phyloP scores from a whole-genome alignment of 345 rosid genomes.

The Cardamine resedifolia region DNA sequence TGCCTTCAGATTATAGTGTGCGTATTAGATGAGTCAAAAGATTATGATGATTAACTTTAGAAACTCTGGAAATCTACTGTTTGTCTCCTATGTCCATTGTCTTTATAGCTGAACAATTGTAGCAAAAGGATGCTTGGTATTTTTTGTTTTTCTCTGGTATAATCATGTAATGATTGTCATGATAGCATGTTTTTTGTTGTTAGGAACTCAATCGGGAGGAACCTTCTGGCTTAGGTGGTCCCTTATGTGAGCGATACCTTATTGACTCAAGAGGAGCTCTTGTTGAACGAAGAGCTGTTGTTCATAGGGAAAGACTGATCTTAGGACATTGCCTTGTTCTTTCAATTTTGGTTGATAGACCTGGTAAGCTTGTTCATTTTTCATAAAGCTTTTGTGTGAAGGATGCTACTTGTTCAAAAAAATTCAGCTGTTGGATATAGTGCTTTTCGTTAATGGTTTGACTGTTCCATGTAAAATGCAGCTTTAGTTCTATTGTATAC shows the following conservation, averaged over 20 bases:
- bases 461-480: not conserved
- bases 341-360: conserved; percentile 74
- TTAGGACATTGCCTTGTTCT: conserved; percentile 94
- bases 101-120: conserved; percentile 4
- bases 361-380: conserved; percentile 52
- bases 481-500: not conserved
- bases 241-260: conserved; percentile 66
- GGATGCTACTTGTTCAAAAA: conserved; percentile 1
- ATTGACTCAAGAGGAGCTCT: conserved; percentile 91
- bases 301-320: conserved; percentile 75
- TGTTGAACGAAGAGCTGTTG: conserved; percentile 84
- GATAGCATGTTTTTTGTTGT: conserved; percentile 18
- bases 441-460: conserved; percentile 7
- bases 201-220: conserved; percentile 95
- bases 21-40: not conserved
- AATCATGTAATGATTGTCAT: conserved; percentile 5
- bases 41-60: not conserved
- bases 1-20: not conserved
- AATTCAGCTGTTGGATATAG: conserved; percentile 9
- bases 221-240: conserved; percentile 94
- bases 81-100: not conserved
- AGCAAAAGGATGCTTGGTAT: conserved; percentile 1
- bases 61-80: not conserved
- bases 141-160: not conserved
- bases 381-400: not conserved